Base-by-base conservation (phyloP, 2,329 filamentous ascomycete genomes). In the Peltaster fructicola region DNA sequence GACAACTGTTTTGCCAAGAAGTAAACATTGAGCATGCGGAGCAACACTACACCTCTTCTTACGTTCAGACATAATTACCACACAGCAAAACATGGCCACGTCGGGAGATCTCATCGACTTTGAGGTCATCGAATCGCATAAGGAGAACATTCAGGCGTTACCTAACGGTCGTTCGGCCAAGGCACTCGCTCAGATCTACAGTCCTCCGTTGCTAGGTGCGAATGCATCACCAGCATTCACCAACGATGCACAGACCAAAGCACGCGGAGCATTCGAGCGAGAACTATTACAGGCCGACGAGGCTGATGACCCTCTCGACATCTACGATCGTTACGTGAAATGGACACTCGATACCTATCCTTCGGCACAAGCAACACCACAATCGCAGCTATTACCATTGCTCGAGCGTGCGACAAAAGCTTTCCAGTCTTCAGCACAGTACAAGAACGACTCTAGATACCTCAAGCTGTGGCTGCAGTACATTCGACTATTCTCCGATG, bases 321-420 rank as follows among this genome's bases (percentile, higher is more conserved):
- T 93, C 33, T 98, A 81, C 56, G 85, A 95, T 50, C 74, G 88
- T 48, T 98, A 98, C 48, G 80, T 95, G 30, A 81, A 81, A 53
- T 98, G 88, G 88, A 92, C 84, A 1, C 59, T 95, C 14, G 80
- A 93, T 50, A 77, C 85, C 26, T 98, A 95, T 49, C 85, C 88
- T 2, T 85, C 84, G 0, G 79, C 85, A 13, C 84, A 93, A 56
- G 81, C 84, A 26, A 92, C 84, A 15, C 66, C 80, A 2, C 72
- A 90, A 43, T 92, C 85, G n/a, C 80, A 88, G 42, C 68, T 98
- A 8, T 72, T 88, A 31, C 73, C 73, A 3, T 61, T 95, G 5
- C 73, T 98, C 5, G 90, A 98, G 56, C 77, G 84, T 34, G 85
- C 84, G 6, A 95, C 88, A 7, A 91, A 84, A 47, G 57, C 78